Evolutionary conservation across 371 early-diverging fungal species (phyloP).

Genomic region (Astathelohania contejeani): DNA sequence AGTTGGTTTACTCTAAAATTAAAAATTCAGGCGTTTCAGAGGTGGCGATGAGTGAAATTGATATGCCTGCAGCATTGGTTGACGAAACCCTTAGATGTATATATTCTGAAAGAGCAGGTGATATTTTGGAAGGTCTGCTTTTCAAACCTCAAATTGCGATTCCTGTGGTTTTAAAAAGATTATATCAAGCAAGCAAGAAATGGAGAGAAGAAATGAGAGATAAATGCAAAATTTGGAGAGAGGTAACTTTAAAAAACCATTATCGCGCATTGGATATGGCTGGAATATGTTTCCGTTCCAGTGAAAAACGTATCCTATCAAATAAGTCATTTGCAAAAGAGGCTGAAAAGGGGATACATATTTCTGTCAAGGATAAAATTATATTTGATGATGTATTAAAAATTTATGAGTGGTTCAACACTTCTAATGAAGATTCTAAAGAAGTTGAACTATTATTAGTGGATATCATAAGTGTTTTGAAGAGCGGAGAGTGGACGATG

Average conservation of each 20-base stretch:
- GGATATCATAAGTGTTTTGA: slow-evolving; percentile 15
- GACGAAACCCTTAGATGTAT: slow-evolving; percentile 61
- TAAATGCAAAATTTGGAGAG: slow-evolving; percentile 83
- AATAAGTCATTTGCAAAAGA: slow-evolving; percentile 72
- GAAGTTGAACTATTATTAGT: slow-evolving; percentile 33
- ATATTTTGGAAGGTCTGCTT: slow-evolving; percentile 61
- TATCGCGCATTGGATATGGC: slow-evolving; percentile 84
- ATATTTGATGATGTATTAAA: slow-evolving; percentile 38
- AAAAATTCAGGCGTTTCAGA: slow-evolving; percentile 51
- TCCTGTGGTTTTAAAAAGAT: slow-evolving; percentile 76
- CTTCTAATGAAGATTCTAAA: slow-evolving; percentile 46
- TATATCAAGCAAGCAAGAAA: slow-evolving; percentile 89
- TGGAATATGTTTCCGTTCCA: slow-evolving; percentile 65
- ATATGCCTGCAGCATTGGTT: slow-evolving; percentile 40
- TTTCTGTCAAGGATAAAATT: slow-evolving; percentile 32
- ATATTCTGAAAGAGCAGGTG: slow-evolving; percentile 35
- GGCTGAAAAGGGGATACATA: slow-evolving; percentile 55
- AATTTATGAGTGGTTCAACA: slow-evolving; percentile 49
- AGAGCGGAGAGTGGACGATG: slow-evolving; percentile 6
- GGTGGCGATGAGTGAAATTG: slow-evolving; percentile 61
- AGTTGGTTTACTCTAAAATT: slow-evolving; percentile 60
- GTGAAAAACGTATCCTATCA: slow-evolving; percentile 65
- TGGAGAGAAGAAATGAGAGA: slow-evolving; percentile 66
- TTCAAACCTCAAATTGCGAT: slow-evolving; percentile 73
- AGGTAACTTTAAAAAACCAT: slow-evolving; percentile 73